phyloP scores from a whole-genome alignment of 352 stramenopile species.

The Phytophthora pinifolia region DNA sequence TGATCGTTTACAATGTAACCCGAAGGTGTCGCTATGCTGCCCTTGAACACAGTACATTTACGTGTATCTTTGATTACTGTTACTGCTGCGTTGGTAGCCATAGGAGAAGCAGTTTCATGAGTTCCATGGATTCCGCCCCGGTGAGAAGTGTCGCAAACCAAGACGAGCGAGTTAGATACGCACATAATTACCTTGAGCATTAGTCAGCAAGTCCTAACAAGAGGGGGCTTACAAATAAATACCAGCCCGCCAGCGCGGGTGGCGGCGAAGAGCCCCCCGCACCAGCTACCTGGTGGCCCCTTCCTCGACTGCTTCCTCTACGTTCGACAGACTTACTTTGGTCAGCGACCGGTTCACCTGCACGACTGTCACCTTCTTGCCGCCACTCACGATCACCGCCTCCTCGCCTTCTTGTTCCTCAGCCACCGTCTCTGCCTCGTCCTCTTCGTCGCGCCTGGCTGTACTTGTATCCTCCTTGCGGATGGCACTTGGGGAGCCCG shows the following conservation, averaged over 20 bases:
- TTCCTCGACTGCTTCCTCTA: constrained; percentile 22
- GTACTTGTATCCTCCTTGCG: constrained; percentile 10
- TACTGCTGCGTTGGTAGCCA: no score
- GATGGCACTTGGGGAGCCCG: constrained; percentile 29
- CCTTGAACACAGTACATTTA: no score
- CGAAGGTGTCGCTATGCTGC: no score
- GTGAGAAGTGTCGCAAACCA: no score
- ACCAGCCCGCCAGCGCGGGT: constrained; percentile 9
- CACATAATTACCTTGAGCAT: constrained; percentile 23
- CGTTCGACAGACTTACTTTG: constrained; percentile 35
- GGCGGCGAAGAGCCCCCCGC: constrained; percentile 4
- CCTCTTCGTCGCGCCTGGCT: constrained; percentile 6
- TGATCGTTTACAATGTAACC: no score
- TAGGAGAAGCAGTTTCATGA: no score
- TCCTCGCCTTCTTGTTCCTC: constrained; percentile 15
- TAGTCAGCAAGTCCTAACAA: constrained; percentile 16
- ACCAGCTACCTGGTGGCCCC: constrained; percentile 19
- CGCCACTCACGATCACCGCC: constrained; percentile 30
- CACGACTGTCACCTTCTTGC: constrained; percentile 51
- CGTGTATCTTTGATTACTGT: no score
- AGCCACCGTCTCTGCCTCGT: constrained; percentile 7
- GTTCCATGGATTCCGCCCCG: no score
- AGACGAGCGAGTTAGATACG: no score
- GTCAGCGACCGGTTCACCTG: constrained; percentile 41
- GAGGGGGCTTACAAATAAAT: constrained; percentile 26